phyloP scores from a whole-genome alignment of 1,284 basidiomycete species.

The Tilletia horrida region DNA sequence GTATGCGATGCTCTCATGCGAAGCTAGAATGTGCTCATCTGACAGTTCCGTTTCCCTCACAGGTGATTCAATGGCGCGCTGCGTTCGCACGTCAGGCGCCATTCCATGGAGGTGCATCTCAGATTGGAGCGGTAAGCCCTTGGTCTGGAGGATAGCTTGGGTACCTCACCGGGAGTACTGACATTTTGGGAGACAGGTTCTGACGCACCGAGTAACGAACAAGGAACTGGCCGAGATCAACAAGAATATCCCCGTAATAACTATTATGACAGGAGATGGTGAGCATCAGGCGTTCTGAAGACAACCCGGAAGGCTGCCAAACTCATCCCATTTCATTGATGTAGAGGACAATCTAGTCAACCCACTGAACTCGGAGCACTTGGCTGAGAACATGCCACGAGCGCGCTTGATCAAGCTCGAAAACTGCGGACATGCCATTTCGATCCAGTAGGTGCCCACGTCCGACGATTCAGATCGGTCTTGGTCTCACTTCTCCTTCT shows the following conservation, averaged over 20 bases:
- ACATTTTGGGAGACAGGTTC: neutral
- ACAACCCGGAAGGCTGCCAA: neutral
- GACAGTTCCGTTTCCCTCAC: neutral
- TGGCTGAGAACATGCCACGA: conserved; percentile 66
- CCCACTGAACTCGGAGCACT: conserved; percentile 62
- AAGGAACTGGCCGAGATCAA: conserved; percentile 58
- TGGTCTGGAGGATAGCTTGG: neutral
- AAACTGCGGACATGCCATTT: conserved; percentile 68
- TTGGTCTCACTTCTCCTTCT: neutral
- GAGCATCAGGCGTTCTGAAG: neutral
- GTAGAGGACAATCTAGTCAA: conserved; percentile 66
- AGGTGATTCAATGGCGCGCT: conserved; percentile 13
- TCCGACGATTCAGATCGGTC: neutral
- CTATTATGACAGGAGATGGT: conserved; percentile 70
- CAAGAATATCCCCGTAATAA: conserved; percentile 62
- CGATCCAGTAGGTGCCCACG: conserved; percentile 58
- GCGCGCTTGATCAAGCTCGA: conserved; percentile 68
- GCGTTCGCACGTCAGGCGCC: conserved; percentile 6
- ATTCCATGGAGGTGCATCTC: conserved; percentile 10
- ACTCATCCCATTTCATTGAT: neutral
- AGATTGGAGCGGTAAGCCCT: neutral
- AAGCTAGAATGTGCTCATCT: neutral
- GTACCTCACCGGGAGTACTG: neutral
- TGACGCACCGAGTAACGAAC: conserved; percentile 67
- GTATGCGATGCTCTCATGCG: neutral